phyloP scores from a whole-genome alignment of 169 alveolate species.

The Theileria orientalis region DNA sequence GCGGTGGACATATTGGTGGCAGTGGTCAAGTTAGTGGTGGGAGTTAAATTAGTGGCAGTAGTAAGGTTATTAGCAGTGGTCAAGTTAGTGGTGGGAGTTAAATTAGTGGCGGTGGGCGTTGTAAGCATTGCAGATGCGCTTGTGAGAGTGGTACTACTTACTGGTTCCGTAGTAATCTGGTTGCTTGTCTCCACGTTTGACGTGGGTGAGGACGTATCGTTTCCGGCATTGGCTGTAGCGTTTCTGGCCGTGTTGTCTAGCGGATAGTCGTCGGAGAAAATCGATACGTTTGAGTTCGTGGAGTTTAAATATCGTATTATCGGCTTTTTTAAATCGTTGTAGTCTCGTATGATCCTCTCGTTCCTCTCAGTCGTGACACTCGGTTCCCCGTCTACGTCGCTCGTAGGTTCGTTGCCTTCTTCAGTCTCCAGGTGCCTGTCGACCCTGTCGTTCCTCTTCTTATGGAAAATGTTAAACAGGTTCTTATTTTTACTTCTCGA shows the following conservation, averaged over 20 bases:
- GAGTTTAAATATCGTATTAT: neutral
- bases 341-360: neutral
- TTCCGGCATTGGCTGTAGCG: no score
- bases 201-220: no score
- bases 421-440: neutral
- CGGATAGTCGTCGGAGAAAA: no score
- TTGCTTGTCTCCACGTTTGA: no score
- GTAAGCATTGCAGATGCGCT: no score
- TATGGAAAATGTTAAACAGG: neutral
- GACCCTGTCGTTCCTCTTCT: neutral
- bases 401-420: neutral
- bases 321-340: slow-evolving; percentile 3
- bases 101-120: no score
- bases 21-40: neutral
- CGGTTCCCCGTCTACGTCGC: neutral
- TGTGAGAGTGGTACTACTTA: no score
- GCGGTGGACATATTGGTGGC: neutral
- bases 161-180: no score
- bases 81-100: neutral
- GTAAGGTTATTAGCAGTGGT: neutral
- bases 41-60: neutral
- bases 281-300: no score
- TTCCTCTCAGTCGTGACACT: neutral
- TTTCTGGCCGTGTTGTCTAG: no score
- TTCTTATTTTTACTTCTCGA: neutral